A percentile compares a stretch with the other conserved stretches of the same genome.
These are phyloP conservation scores for Elongisporangium anandrum DNA, from an alignment of 352 stramenopile genomes.

Conservation along the genomic window DNA sequence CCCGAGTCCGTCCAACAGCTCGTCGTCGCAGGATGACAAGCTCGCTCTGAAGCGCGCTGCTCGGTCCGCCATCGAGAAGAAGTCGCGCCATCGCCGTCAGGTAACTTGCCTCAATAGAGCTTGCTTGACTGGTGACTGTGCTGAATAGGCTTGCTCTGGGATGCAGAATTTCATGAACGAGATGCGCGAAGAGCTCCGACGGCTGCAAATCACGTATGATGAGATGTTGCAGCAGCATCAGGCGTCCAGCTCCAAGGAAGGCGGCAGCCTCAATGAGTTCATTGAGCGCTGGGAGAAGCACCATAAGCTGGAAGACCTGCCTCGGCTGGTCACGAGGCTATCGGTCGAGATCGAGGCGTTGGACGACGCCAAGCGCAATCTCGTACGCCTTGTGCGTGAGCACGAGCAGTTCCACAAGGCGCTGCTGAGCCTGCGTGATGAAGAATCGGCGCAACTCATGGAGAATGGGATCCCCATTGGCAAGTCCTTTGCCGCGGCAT, in stretches of 20 bases:
- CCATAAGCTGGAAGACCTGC: conserved; percentile 2
- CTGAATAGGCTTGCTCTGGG: not conserved
- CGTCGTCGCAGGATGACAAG: not conserved
- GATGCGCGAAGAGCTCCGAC: conserved; percentile 53
- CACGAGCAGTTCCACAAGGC: conserved; percentile 31
- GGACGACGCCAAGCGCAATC: conserved; percentile 30
- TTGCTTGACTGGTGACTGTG: not conserved
- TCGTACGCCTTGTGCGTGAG: conserved; percentile 24
- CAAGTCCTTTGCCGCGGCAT: conserved; percentile 28
- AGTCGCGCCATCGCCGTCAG: conserved; percentile 35
- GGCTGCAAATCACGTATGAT: conserved; percentile 38
- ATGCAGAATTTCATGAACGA: conserved; percentile 12
- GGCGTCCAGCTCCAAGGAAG: conserved; percentile 11
- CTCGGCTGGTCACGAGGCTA: conserved; percentile 24
- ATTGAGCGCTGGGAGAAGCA: conserved; percentile 9
- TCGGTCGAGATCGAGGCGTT: conserved; percentile 30
- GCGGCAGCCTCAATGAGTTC: conserved; percentile 5
- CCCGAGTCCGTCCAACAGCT: not conserved
- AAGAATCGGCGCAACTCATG: conserved; percentile 7
- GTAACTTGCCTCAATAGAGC: not conserved
- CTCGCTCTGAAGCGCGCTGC: conserved; percentile 16
- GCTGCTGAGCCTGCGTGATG: conserved; percentile 4
- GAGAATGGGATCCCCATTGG: conserved; percentile 26
- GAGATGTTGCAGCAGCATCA: conserved; percentile 21
- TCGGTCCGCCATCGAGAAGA: conserved; percentile 61